Evolutionary conservation across 1,139 yeast genomes (phyloP).

Genomic region (Diutina scorzettiae): DNA sequence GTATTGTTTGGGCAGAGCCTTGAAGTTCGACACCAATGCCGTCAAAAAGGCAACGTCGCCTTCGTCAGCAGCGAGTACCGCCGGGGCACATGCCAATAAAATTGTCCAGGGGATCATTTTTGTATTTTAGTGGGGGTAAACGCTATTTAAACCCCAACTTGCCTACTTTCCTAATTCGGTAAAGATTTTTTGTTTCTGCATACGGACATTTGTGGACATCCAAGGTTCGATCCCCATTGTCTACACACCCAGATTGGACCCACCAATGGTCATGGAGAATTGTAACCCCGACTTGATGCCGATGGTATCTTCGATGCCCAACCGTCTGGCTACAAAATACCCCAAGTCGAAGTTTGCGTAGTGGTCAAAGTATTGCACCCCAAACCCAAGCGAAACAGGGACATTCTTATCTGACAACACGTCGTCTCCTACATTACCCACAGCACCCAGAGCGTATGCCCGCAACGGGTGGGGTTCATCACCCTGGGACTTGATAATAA

Average conservation of each 20-base stretch:
- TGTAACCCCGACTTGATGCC: slow-evolving; percentile 37
- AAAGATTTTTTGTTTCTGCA: neutral
- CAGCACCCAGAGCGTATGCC: slow-evolving; percentile 24
- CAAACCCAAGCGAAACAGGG: slow-evolving; percentile 23
- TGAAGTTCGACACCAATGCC: slow-evolving; percentile 27
- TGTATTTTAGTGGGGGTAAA: neutral
- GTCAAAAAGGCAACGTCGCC: slow-evolving; percentile 26
- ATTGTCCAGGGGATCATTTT: neutral
- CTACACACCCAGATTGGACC: slow-evolving; percentile 9
- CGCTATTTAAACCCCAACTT: neutral
- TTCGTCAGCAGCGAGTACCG: slow-evolving; percentile 15
- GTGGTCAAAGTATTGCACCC: slow-evolving; percentile 28
- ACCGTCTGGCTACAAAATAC: slow-evolving; percentile 26
- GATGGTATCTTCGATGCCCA: slow-evolving; percentile 12
- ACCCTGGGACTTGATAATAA: slow-evolving; percentile 10
- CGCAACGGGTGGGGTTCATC: slow-evolving; percentile 28
- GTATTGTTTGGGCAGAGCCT: slow-evolving; percentile 16
- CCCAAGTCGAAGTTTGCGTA: slow-evolving; percentile 39
- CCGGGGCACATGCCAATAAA: slow-evolving; percentile 9
- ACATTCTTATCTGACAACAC: slow-evolving; percentile 14
- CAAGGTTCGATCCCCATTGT: neutral
- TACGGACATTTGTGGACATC: neutral
- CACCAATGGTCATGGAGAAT: slow-evolving; percentile 35
- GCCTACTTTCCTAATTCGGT: neutral
- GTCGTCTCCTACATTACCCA: slow-evolving; percentile 24